Conservation (phyloP, 768 basidiomycete genomes). For the Suillus plorans region DNA sequence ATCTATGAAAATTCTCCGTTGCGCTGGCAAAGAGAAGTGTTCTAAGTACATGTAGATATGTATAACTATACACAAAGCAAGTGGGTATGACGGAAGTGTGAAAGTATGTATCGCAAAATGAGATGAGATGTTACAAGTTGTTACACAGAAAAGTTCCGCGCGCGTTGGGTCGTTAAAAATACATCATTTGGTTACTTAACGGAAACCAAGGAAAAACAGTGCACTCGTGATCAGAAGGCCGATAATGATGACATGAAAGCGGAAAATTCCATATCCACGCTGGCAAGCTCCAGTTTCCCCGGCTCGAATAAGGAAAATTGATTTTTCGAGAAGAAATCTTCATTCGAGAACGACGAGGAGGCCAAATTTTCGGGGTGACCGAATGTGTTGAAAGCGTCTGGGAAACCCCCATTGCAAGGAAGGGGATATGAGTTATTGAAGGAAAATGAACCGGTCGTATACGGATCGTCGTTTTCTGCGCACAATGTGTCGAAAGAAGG, state of each 20-base stretch:
- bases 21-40: constrained; percentile 11
- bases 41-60: constrained; percentile 20
- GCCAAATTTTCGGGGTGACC: constrained; percentile 10
- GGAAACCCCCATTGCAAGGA: constrained; percentile 20
- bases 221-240: constrained; percentile 25
- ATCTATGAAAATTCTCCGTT: constrained; percentile 11
- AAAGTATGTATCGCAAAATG: constrained; percentile 4
- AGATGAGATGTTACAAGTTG: constrained; percentile 1
- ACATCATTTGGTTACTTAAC: constrained; percentile 17
- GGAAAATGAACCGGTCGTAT: constrained; percentile 20
- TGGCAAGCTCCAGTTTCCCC: constrained; percentile 19
- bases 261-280: constrained; percentile 27
- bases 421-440: constrained; percentile 13
- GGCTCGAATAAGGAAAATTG: constrained; percentile 24
- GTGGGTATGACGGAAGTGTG: constrained; percentile 1
- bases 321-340: constrained; percentile 28
- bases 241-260: constrained; percentile 32
- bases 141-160: constrained; percentile 16
- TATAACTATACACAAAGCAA: constrained; percentile 26
- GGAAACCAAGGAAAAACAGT: constrained; percentile 9
- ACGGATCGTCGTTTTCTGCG: constrained; percentile 22
- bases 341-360: constrained; percentile 14
- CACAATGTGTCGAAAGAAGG: constrained; percentile 22
- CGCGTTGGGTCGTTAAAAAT: constrained; percentile 23
- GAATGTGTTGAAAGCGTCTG: constrained; percentile 21